Percentiles rank a stretch among this genome's conserved stretches.
These are phyloP conservation scores for Torulaspora microellipsoides DNA, from an alignment of 805 yeast genomes.

Conservation along the genomic window DNA sequence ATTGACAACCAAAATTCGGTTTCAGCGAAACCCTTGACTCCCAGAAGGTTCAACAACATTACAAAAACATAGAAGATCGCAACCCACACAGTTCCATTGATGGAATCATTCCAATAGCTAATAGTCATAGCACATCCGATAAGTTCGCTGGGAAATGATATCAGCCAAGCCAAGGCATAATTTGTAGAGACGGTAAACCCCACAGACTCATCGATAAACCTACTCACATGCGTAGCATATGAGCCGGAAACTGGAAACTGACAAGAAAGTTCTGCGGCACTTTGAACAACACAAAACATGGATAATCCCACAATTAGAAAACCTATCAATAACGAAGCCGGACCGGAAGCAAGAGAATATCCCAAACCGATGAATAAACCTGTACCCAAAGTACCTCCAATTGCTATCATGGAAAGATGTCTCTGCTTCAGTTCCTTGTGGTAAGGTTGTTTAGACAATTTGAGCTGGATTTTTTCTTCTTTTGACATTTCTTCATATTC, in stretches of 20 bases:
- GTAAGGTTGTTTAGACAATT: constrained; percentile 19
- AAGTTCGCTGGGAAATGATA: constrained; percentile 50
- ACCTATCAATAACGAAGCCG: constrained; percentile 28
- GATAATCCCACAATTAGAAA: constrained; percentile 26
- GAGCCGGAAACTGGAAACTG: constrained; percentile 51
- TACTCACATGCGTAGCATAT: constrained; percentile 50
- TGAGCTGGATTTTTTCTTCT: constrained; percentile 10
- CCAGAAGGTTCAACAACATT: constrained; percentile 44
- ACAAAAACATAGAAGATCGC: constrained; percentile 34
- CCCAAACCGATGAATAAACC: constrained; percentile 33
- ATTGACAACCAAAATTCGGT: constrained; percentile 46
- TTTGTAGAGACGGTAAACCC: constrained; percentile 62
- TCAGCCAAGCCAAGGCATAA: constrained; percentile 52
- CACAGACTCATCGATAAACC: constrained; percentile 55
- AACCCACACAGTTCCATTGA: constrained; percentile 29
- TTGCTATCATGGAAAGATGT: constrained; percentile 31
- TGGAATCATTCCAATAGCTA: constrained; percentile 39
- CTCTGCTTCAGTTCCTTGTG: constrained; percentile 21
- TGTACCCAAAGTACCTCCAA: constrained; percentile 33
- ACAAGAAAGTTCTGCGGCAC: constrained; percentile 45
- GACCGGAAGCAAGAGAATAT: constrained; percentile 24
- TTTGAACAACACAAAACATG: constrained; percentile 30
- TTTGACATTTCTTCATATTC: constrained; percentile 9
- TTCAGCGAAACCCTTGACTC: constrained; percentile 52
- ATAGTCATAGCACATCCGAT: constrained; percentile 53